Conservation (phyloP, 768 basidiomycete species). For the Rhizopogon salebrosus region DNA sequence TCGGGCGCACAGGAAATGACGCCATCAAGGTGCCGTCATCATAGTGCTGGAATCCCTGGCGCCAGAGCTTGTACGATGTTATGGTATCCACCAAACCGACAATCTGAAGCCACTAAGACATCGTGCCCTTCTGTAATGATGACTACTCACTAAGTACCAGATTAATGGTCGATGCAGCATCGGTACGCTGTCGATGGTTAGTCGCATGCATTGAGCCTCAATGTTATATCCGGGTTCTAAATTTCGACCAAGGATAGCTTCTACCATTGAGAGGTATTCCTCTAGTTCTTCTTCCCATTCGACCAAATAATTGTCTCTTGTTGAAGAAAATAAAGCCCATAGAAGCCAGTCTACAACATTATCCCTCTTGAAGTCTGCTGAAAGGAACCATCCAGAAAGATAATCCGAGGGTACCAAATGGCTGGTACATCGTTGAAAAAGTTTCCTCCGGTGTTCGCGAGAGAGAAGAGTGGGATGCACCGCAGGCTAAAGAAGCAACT, state of each 20-base stretch:
- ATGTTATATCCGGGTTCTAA: slow-evolving; percentile 37
- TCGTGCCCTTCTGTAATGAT: background rate
- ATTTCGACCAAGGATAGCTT: slow-evolving; percentile 33
- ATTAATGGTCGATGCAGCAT: slow-evolving; percentile 54
- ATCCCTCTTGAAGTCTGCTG: slow-evolving; percentile 32
- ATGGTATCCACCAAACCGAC: slow-evolving; percentile 45
- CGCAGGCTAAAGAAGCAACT: slow-evolving; percentile 17
- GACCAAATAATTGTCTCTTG: slow-evolving; percentile 21
- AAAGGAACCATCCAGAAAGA: slow-evolving; percentile 52
- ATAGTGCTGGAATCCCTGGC: slow-evolving; percentile 52
- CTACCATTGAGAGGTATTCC: slow-evolving; percentile 38
- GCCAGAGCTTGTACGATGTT: slow-evolving; percentile 34
- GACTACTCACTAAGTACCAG: slow-evolving; percentile 52
- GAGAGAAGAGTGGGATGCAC: slow-evolving; percentile 33
- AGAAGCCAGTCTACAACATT: slow-evolving; percentile 60
- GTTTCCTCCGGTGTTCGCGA: slow-evolving; percentile 36
- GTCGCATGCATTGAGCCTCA: slow-evolving; percentile 39
- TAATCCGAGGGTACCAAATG: slow-evolving; percentile 18
- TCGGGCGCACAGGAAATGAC: slow-evolving; percentile 51
- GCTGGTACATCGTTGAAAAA: slow-evolving; percentile 45
- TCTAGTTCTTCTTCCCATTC: slow-evolving; percentile 50
- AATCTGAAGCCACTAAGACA: slow-evolving; percentile 32
- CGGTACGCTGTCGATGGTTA: slow-evolving; percentile 53
- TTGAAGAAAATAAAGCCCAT: slow-evolving; percentile 54
- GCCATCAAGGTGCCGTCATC: slow-evolving; percentile 28